These are phyloP conservation scores for Tarenaya hassleriana DNA, from an alignment of 345 rosid genomes.

Conservation along the genomic window DNA sequence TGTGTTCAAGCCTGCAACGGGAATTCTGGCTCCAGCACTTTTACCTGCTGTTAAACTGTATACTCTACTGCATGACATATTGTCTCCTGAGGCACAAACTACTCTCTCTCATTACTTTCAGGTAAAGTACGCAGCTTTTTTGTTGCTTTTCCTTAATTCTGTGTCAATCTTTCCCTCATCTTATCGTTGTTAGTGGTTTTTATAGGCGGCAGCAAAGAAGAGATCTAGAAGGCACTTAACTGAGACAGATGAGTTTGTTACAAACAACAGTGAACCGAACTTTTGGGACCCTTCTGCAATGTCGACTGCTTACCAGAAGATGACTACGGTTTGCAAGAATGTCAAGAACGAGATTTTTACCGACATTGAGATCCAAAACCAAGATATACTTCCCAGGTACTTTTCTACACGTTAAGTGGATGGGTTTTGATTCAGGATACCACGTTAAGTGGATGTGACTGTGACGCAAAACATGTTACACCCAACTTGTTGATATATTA, in stretches of 20 bases:
- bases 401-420: conserved; percentile 2
- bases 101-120: conserved; percentile 82
- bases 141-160: conserved; percentile 4
- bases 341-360: conserved; percentile 77
- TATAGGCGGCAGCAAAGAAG: conserved; percentile 80
- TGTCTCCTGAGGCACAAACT: conserved; percentile 91
- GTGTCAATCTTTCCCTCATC: conserved; percentile 10
- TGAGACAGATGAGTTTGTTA: conserved; percentile 88
- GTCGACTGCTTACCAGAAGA: conserved; percentile 85
- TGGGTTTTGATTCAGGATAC: neutral
- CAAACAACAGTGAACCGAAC: conserved; percentile 46
- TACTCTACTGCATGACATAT: conserved; percentile 81
- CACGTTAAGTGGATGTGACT: neutral
- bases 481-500: conserved; percentile 3
- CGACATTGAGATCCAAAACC: conserved; percentile 90
- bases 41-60: conserved; percentile 88
- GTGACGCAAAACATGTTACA: too few relatives aligned
- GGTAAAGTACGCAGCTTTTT: conserved; percentile 36
- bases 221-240: conserved; percentile 79
- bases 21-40: conserved; percentile 76
- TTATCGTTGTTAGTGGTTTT: conserved; percentile 1
- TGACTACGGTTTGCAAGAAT: conserved; percentile 67
- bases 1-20: conserved; percentile 71
- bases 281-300: conserved; percentile 58
- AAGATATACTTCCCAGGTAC: conserved; percentile 88